Base-by-base conservation (phyloP, 768 basidiomycete genomes). In the Podaxis mareebaensis region DNA sequence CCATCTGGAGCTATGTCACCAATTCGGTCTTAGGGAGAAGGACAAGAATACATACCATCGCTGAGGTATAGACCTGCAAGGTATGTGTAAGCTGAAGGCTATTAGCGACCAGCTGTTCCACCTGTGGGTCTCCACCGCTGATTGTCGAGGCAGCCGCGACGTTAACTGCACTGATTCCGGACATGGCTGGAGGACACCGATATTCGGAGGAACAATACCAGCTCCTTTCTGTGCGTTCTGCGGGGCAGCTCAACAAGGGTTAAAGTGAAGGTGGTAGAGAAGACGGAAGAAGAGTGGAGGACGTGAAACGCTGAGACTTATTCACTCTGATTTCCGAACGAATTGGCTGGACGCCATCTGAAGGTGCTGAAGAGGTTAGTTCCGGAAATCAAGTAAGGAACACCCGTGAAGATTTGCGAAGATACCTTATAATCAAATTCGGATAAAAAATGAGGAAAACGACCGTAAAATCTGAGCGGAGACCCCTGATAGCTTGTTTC, bases 21-120 rank as follows among this genome's bases (percentile, higher is more conserved):
- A 39, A 26, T 4, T 20, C n/a, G 4, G 7, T 22, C n/a, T 33
- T 33, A 20, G 8, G 20, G 17, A 36, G n/a, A 10, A 12, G 7
- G 22, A 44, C 15, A 7, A 8, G 44, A 36, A 38, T 24, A 22
- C 63, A 4, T 20, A 67, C 66, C 64, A 67, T 65, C 7, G 64
- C 59, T 7, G 66, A 65, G 3, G 66, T 67, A 52, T 67, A 67
- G 26, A 67, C 66, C 24, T 67, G 64, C 22, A 67, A 40, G 24
- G 63, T 38, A 39, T 67, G 66, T 26, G 62, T 61, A 24, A 67
- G 64, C 38, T 59, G 61, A 40, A 67, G 60, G 24, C 60, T 60
- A 17, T 15, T n/a, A 12, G 59, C 58, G 10, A 55, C 40, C 30
- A 56, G 10, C 17, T 55, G 17, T 39, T 20, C n/a, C 11, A 48